Percentiles rank a stretch among this genome's conserved stretches.
These are phyloP conservation scores for Ceratocystis albifundus DNA, from an alignment of 2,329 filamentous ascomycete genomes.

Conservation along the genomic window DNA sequence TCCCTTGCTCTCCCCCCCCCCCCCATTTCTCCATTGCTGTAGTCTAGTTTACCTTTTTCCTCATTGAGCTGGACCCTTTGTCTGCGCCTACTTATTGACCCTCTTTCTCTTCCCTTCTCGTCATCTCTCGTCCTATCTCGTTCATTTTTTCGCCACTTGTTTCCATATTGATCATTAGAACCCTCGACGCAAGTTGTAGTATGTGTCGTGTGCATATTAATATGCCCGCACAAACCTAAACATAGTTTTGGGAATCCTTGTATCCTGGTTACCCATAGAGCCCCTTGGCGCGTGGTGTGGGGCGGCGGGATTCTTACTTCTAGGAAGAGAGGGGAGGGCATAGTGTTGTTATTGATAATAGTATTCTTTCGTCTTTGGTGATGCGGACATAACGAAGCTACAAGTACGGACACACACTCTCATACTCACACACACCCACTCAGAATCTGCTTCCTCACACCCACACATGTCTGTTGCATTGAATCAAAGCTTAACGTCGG, in stretches of 20 bases:
- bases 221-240: neutral
- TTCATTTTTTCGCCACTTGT: neutral
- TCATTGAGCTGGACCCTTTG: neutral
- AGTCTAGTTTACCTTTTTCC: conserved; percentile 7
- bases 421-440: neutral
- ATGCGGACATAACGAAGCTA: no score
- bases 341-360: no score
- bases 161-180: neutral
- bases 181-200: neutral
- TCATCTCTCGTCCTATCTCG: neutral
- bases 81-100: neutral
- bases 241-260: neutral
- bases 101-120: neutral
- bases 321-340: neutral
- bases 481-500: neutral
- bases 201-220: conserved; percentile 9
- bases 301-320: neutral
- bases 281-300: neutral
- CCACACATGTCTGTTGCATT: neutral
- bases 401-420: neutral
- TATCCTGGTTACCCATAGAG: neutral
- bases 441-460: neutral
- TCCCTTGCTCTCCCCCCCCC: no score
- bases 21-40: neutral
- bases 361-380: no score